These are phyloP conservation scores for Funneliformis mosseae DNA, from an alignment of 192 early-diverging fungal genomes.

Conservation along the genomic window DNA sequence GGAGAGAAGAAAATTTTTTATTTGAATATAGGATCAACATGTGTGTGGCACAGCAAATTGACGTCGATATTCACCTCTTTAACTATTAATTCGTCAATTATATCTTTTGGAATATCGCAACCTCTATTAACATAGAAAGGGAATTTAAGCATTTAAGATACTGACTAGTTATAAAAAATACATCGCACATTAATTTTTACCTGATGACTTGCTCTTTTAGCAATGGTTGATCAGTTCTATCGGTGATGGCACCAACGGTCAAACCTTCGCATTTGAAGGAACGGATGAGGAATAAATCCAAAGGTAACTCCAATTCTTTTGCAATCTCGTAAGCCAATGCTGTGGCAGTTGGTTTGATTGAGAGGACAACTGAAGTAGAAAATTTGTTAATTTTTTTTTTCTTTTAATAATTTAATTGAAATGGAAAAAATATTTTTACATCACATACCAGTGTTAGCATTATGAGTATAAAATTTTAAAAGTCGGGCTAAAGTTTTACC, in stretches of 20 bases:
- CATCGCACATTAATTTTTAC: not conserved
- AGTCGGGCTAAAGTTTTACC: slow-evolving; percentile 5
- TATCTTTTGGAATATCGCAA: slow-evolving; percentile 17
- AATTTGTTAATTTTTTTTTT: not conserved
- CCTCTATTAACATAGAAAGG: slow-evolving; percentile 4
- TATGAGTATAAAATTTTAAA: not conserved
- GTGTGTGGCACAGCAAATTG: too few species aligned
- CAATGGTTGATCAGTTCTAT: not conserved
- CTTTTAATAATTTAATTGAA: not conserved
- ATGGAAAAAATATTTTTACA: not conserved
- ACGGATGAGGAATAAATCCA: slow-evolving; percentile 21
- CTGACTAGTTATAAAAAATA: too few species aligned
- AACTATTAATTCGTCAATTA: not conserved
- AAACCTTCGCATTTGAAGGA: slow-evolving; percentile 2
- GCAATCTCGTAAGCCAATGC: slow-evolving; percentile 1
- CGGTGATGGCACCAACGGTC: slow-evolving; percentile 25
- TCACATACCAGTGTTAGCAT: not conserved
- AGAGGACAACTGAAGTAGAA: not conserved
- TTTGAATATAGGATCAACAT: too few species aligned
- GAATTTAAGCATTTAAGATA: not conserved
- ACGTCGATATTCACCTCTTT: not conserved
- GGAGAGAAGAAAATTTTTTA: not conserved
- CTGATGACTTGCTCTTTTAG: slow-evolving; percentile 28
- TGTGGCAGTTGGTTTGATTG: slow-evolving; percentile 15
- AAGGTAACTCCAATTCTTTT: slow-evolving; percentile 14